Evolutionary conservation across 345 rosid species (phyloP), one percentile per base, ranked within the genome.

Genomic region (Heritiera fomes): DNA sequence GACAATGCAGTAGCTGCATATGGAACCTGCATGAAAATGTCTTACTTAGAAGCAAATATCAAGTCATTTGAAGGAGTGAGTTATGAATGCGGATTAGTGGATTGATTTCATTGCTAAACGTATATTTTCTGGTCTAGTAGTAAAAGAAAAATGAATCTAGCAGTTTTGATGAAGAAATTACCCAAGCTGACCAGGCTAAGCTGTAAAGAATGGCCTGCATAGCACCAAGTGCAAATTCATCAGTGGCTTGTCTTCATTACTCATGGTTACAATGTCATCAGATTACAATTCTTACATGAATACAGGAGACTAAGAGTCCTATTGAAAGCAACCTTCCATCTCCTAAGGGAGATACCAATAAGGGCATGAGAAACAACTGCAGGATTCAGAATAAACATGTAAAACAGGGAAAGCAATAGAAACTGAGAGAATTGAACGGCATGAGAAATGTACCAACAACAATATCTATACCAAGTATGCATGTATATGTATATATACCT

Each of bases 141-240:
- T 40, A 18, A 28, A 72, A 20, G 12, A 47, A 23, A 23, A 0
- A 23, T 23, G 28, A 23, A 23, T 23, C 28, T 23, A 23, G 28
- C 28, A 23, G 28, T 23, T 62, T 13, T 30, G 32, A 20, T 43
- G 40, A 70, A 49, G 11, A 70, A 77, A 80, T 86, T 84, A 93
- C 99, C 99, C 96, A 95, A 77, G 78, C 66, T 59, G 94, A 82
- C 97, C 96, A 95, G 40, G 99, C 79, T 66, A 93, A 73, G 85
- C 98, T 91, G 86, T 81, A 67, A 62, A 95, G 46, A 70, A 83
- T 80, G 83, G 82, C 82, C 97, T 93, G 91, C 94, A 85, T 41
- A 71, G 82, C 28, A 75, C 23, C 17, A 49, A 41, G 47, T 40
- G 23, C 17, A 64, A 53, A 50, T 52, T 28, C 56, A 70, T 59